Conservation (phyloP, 1,139 yeast species). For the Debaryomyces nepalensis region DNA sequence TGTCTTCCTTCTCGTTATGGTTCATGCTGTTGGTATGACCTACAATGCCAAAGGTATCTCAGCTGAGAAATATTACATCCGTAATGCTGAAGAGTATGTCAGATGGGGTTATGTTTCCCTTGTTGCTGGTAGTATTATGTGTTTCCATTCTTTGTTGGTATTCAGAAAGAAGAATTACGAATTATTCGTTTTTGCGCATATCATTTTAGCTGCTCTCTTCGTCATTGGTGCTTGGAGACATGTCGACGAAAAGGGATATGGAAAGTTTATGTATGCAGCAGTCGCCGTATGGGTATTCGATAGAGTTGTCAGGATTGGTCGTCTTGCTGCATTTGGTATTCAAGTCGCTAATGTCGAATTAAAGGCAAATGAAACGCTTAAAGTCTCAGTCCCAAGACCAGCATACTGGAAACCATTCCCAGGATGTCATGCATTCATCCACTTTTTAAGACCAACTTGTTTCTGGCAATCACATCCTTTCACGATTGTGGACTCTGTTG, state of each 20-base stretch:
- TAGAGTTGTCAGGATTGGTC: conserved; percentile 39
- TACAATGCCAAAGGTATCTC: conserved; percentile 18
- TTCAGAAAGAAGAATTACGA: conserved; percentile 68
- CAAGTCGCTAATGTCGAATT: conserved; percentile 41
- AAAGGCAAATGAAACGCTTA: conserved; percentile 44
- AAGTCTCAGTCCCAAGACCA: conserved; percentile 46
- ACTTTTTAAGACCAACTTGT: conserved; percentile 41
- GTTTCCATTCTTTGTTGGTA: conserved; percentile 51
- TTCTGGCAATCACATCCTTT: conserved; percentile 54
- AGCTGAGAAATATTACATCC: conserved; percentile 36
- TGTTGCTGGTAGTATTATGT: conserved; percentile 42
- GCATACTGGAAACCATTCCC: conserved; percentile 46
- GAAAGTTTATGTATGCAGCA: conserved; percentile 44
- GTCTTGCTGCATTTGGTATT: conserved; percentile 43
- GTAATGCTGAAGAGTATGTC: conserved; percentile 45
- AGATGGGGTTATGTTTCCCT: conserved; percentile 61
- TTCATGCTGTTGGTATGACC: conserved; percentile 59
- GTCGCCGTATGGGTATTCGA: conserved; percentile 51
- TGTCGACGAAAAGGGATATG: conserved; percentile 46
- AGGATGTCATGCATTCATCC: conserved; percentile 57
- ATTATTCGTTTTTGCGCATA: conserved; percentile 61
- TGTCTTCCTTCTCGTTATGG: conserved; percentile 42
- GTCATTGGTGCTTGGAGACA: conserved; percentile 67
- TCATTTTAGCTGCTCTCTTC: conserved; percentile 59
- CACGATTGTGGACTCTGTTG: conserved; percentile 43